These are phyloP conservation scores for Ligustrum vulgare DNA, from an alignment of 257 asterid genomes.

Conservation along the genomic window DNA sequence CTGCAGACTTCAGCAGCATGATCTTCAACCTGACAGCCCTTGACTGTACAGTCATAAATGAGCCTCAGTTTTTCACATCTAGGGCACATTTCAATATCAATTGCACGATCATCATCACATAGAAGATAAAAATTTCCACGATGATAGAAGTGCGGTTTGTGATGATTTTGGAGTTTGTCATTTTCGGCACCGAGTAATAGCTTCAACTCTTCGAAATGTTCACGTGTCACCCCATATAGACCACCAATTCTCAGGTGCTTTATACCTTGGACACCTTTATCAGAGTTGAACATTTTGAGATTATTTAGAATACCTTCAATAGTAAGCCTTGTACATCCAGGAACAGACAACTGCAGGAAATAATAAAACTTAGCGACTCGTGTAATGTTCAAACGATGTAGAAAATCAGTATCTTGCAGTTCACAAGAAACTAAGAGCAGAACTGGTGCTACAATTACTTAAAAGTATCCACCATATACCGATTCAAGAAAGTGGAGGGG, in stretches of 20 bases:
- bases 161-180: slow-evolving; percentile 23
- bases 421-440: background rate
- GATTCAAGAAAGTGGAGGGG: background rate
- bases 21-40: slow-evolving; percentile 60
- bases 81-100: slow-evolving; percentile 83
- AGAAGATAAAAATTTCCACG: slow-evolving; percentile 57
- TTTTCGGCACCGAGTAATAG: slow-evolving; percentile 42
- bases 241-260: slow-evolving; percentile 73
- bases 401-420: background rate
- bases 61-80: slow-evolving; percentile 56
- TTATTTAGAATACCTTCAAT: slow-evolving; percentile 56
- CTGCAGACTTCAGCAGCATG: slow-evolving; percentile 47
- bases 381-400: background rate
- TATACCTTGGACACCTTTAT: slow-evolving; percentile 45
- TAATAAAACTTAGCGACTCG: slow-evolving; percentile 17
- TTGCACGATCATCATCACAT: slow-evolving; percentile 63
- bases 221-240: slow-evolving; percentile 55
- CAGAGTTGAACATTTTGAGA: slow-evolving; percentile 47
- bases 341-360: slow-evolving; percentile 67
- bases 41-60: slow-evolving; percentile 84
- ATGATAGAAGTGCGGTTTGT: slow-evolving; percentile 56
- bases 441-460: background rate
- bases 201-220: slow-evolving; percentile 54
- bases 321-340: slow-evolving; percentile 79
- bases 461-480: background rate